Evolutionary conservation across 306 rosid species (phyloP).

Genomic region (Rosa multiflora): DNA sequence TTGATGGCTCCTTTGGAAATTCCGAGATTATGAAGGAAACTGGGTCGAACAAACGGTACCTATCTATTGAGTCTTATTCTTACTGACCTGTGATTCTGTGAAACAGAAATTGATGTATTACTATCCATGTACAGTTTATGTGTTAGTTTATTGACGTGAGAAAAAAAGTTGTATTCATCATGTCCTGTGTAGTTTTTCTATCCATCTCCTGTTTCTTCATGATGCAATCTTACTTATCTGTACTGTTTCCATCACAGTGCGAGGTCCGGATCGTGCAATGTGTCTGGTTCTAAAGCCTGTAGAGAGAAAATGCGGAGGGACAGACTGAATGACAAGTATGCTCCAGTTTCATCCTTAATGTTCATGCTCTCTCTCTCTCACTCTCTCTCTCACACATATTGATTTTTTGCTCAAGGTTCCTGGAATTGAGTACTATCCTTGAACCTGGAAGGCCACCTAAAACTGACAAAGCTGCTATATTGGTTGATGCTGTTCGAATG

Average conservation of each 20-base stretch:
- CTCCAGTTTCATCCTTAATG: slow-evolving; percentile 16
- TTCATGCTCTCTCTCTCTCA: slow-evolving; percentile 27
- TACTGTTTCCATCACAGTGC: slow-evolving; percentile 36
- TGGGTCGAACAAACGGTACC: slow-evolving; percentile 66
- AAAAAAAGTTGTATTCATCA: not conserved
- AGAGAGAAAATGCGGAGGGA: slow-evolving; percentile 93
- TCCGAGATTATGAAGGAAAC: slow-evolving; percentile 46
- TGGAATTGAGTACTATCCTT: slow-evolving; percentile 76
- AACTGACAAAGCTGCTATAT: slow-evolving; percentile 68
- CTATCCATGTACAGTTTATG: not conserved
- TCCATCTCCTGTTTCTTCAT: not conserved
- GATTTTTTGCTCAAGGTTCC: slow-evolving; percentile 54
- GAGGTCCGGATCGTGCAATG: slow-evolving; percentile 55
- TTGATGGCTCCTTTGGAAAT: slow-evolving; percentile 40
- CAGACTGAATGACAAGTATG: slow-evolving; percentile 82
- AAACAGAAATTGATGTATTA: not conserved
- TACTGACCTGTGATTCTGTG: not conserved
- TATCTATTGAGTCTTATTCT: not conserved
- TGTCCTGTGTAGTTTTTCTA: not conserved
- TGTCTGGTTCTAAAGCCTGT: slow-evolving; percentile 72
- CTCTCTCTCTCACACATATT: slow-evolving; percentile 33
- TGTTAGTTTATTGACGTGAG: not conserved
- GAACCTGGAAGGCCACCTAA: slow-evolving; percentile 80
- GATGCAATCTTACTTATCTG: not conserved
- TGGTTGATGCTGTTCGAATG: slow-evolving; percentile 69